Conservation (phyloP, 148 eudicot species). For the Fagopyrum homotropicum region DNA sequence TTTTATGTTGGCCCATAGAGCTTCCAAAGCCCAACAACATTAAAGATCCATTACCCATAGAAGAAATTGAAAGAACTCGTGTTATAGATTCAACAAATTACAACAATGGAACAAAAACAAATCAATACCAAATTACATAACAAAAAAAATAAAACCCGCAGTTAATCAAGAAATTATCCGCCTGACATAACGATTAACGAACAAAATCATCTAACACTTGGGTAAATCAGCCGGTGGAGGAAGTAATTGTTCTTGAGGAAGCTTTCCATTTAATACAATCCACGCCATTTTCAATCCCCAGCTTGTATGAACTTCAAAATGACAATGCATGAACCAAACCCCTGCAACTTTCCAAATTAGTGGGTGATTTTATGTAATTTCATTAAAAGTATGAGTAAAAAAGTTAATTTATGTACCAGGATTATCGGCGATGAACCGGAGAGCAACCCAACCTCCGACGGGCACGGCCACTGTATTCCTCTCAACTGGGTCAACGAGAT, state of each 20-base stretch:
- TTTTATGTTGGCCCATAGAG: neutral
- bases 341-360: constrained; percentile 19
- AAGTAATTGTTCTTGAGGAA: constrained; percentile 40
- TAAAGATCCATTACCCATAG: neutral
- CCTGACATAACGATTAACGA: neutral
- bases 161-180: neutral
- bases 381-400: neutral
- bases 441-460: constrained; percentile 65
- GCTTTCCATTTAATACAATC: constrained; percentile 44
- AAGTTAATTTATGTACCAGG: constrained; percentile 32
- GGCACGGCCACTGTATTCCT: constrained; percentile 67
- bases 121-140: neutral
- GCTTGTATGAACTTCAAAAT: constrained; percentile 58
- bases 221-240: constrained; percentile 62
- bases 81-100: neutral
- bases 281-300: constrained; percentile 78
- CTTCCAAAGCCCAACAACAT: neutral
- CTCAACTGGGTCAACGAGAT: constrained; percentile 55
- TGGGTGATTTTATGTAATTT: no score
- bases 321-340: constrained; percentile 73
- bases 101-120: neutral
- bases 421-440: constrained; percentile 61
- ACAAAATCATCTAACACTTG: constrained; percentile 26
- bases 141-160: neutral
- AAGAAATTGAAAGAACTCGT: neutral